Base-by-base conservation (phyloP, 331 rosid species). In the Rhamnella rubrinervis region DNA sequence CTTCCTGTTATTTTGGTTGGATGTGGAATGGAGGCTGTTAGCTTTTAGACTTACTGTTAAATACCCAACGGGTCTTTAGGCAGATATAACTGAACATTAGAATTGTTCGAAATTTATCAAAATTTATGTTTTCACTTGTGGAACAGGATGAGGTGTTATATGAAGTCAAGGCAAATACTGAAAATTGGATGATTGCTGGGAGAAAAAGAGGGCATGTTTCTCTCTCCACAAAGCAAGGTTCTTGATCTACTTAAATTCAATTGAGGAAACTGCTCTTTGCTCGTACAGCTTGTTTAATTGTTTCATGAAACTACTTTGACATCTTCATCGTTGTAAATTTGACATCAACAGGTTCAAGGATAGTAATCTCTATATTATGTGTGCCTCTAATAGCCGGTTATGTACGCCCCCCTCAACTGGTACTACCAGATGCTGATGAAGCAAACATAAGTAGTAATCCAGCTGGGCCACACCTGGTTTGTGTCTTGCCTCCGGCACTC, bases 171-270 rank as follows among this genome's bases (percentile, higher is more conserved):
- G 97, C 95, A 68, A 89, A 78, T 83, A 75, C 87, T 23, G 97
- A 93, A 68, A 91, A 80, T 77, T 95, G 97, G 99, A 95, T 95
- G 97, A 76, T 95, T 66, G 97, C 97, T 56, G 99, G 99, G 74
- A 89, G 99, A 83, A 95, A 91, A 86, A 84, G 97, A 86, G 99
- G 99, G 56, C 88, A 91, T 61, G 87, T 80, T 41, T 85, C 92
- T 66, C 88, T 95, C 74, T 86, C 96, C 18, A 58, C 80, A 38
- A 74, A 83, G 72, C 92, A 87, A 91, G 99, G 99, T 95, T 79
- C 66, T 66, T 68, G 59, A 63, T 62, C 66, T 31, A 49, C 58
- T 39, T 55, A 28, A 55, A 14, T 20, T 1, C 49, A 50, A 28
- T 17, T 31, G 6, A 20, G 55, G 49, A 71, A 50, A 61, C 25